A percentile compares a stretch with the other conserved stretches of the same genome.
These are phyloP conservation scores for Aspergillus saccharolyticus DNA, from an alignment of 495 filamentous ascomycete genomes.

Conservation along the genomic window DNA sequence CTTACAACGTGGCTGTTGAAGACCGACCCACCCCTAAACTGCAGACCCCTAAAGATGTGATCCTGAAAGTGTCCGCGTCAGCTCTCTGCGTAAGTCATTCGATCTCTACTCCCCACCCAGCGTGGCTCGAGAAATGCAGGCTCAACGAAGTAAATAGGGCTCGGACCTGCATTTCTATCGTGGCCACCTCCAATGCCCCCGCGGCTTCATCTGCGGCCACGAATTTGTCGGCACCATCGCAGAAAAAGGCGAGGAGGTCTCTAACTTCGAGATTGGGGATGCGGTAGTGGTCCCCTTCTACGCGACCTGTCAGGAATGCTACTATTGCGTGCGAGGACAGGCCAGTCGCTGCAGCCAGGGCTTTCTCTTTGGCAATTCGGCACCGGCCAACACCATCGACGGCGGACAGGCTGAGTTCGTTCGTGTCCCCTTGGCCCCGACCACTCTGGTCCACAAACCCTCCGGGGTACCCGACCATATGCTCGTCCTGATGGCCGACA, in stretches of 20 bases:
- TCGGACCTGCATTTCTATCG: conserved; percentile 72
- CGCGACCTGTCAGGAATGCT: conserved; percentile 59
- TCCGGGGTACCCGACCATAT: conserved; percentile 60
- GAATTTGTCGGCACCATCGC: conserved; percentile 67
- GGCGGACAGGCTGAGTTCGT: conserved; percentile 86
- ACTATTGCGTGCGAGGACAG: conserved; percentile 59
- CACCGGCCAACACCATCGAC: conserved; percentile 43
- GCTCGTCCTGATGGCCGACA: conserved; percentile 55
- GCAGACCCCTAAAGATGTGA: conserved; percentile 8
- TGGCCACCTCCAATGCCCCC: conserved; percentile 55
- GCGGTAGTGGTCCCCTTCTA: conserved; percentile 71
- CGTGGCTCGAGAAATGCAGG: too few species aligned
- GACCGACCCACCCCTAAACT: conserved; percentile 7
- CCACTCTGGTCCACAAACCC: conserved; percentile 65
- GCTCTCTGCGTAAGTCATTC: conserved; percentile 10
- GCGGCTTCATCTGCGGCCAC: conserved; percentile 53
- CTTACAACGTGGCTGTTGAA: background rate
- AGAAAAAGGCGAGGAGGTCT: conserved; percentile 54
- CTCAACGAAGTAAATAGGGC: too few species aligned
- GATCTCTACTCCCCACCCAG: too few species aligned
- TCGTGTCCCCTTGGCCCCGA: conserved; percentile 72
- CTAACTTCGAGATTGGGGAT: conserved; percentile 62
- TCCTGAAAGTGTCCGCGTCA: conserved; percentile 7
- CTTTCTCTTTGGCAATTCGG: conserved; percentile 63
- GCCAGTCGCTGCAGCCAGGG: conserved; percentile 54